These are phyloP conservation scores for Niveomyces coronatus DNA, from an alignment of 2,329 filamentous ascomycete genomes.

Conservation along the genomic window DNA sequence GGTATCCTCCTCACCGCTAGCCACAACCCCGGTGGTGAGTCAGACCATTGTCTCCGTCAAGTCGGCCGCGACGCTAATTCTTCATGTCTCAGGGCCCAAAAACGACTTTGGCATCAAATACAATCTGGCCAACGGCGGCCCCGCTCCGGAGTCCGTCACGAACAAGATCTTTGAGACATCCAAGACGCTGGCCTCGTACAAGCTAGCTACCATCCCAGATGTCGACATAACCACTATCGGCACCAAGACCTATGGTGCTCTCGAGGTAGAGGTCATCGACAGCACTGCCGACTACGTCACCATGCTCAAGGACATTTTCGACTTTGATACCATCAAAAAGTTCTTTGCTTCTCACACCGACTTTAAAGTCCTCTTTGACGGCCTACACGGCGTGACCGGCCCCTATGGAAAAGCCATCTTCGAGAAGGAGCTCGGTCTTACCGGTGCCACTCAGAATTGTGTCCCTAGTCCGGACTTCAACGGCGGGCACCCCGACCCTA, in stretches of 20 bases:
- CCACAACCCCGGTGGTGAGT: slow-evolving; percentile 91
- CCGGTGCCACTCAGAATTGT: slow-evolving; percentile 77
- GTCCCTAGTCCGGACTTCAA: slow-evolving; percentile 88
- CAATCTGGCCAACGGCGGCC: slow-evolving; percentile 92
- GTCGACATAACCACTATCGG: slow-evolving; percentile 78
- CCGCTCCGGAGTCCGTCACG: slow-evolving; percentile 89
- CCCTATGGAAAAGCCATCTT: slow-evolving; percentile 94
- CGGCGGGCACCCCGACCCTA: slow-evolving; percentile 94
- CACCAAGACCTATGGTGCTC: slow-evolving; percentile 68
- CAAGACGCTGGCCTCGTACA: slow-evolving; percentile 85
- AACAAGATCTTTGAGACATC: slow-evolving; percentile 95
- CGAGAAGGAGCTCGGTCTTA: slow-evolving; percentile 80
- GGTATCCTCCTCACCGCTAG: slow-evolving; percentile 95
- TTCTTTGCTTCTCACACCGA: slow-evolving; percentile 81
- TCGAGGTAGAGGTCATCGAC: slow-evolving; percentile 94
- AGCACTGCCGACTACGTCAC: slow-evolving; percentile 83
- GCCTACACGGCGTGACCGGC: slow-evolving; percentile 86
- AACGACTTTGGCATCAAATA: slow-evolving; percentile 99
- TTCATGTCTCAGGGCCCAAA: slow-evolving; percentile 55
- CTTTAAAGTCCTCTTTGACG: slow-evolving; percentile 97
- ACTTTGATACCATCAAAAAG: slow-evolving; percentile 89
- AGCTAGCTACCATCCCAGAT: slow-evolving; percentile 77
- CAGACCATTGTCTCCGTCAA: not conserved
- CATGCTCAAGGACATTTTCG: slow-evolving; percentile 98
- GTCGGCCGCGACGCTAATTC: slow-evolving; percentile 6